Evolutionary conservation across 1,139 yeast genomes (phyloP).

Genomic region (Trichomonascaceae sp.): DNA sequence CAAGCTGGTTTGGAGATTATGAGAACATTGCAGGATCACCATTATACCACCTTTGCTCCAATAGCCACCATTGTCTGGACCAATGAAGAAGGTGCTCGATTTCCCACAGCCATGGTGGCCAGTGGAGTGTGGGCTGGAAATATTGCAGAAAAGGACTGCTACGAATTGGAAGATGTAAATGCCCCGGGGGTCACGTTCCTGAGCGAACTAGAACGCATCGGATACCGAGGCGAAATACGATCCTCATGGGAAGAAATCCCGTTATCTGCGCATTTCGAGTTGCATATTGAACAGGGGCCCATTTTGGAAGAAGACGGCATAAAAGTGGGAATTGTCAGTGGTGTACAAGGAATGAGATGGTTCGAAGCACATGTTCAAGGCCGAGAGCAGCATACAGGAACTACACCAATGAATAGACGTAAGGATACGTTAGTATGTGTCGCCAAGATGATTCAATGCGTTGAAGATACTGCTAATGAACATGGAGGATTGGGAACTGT

Average conservation of each 20-base stretch:
- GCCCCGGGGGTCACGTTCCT: conserved; percentile 44
- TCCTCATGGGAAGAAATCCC: conserved; percentile 50
- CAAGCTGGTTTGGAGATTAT: conserved; percentile 60
- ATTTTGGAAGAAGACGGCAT: conserved; percentile 50
- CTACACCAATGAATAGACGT: conserved; percentile 61
- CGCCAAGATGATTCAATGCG: conserved; percentile 48
- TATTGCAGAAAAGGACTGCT: conserved; percentile 43
- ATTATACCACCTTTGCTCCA: conserved; percentile 56
- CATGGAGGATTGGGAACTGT: conserved; percentile 52
- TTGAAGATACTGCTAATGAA: conserved; percentile 50
- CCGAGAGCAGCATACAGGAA: conserved; percentile 65
- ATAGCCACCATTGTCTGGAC: conserved; percentile 65
- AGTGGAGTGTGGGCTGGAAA: conserved; percentile 62
- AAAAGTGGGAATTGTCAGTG: conserved; percentile 58
- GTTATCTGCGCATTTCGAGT: conserved; percentile 62
- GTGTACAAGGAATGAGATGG: conserved; percentile 67
- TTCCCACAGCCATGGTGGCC: conserved; percentile 60
- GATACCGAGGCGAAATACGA: conserved; percentile 48
- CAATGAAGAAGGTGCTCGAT: conserved; percentile 75
- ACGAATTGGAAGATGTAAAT: conserved; percentile 46
- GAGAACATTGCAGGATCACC: conserved; percentile 56
- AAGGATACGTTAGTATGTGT: conserved; percentile 58
- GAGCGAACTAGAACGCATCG: conserved; percentile 54
- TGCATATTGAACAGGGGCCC: conserved; percentile 76
- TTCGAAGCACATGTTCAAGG: conserved; percentile 49